A percentile compares a stretch with the other conserved stretches of the same genome.
Evolutionary conservation across 768 basidiomycete genomes (phyloP).

Genomic region (Amanita rubescens): DNA sequence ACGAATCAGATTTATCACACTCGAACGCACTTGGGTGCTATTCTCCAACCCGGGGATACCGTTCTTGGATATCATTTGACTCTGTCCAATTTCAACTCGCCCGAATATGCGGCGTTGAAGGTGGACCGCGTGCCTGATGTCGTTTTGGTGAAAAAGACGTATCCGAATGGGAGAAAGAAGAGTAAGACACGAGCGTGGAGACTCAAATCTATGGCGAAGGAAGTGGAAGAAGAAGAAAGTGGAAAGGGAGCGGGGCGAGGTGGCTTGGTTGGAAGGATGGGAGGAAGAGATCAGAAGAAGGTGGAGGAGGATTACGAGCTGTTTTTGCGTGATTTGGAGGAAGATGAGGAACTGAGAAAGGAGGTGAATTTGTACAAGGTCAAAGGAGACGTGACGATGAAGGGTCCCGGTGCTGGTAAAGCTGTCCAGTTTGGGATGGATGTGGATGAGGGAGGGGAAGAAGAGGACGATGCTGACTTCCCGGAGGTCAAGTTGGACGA

Average conservation of each 20-base stretch:
- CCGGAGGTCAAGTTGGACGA: conserved; percentile 82
- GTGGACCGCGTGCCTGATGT: conserved; percentile 77
- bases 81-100: conserved; percentile 89
- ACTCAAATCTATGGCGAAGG: conserved; percentile 87
- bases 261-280: conserved; percentile 84
- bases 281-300: conserved; percentile 85
- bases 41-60: conserved; percentile 89
- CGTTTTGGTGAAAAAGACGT: conserved; percentile 90
- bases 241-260: conserved; percentile 37
- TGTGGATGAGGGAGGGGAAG: conserved; percentile 50
- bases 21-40: conserved; percentile 90
- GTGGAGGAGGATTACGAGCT: conserved; percentile 96
- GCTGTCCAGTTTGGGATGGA: conserved; percentile 59
- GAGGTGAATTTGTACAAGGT: conserved; percentile 85
- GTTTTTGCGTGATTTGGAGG: conserved; percentile 90
- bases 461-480: conserved; percentile 77
- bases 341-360: conserved; percentile 85
- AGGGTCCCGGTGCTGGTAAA: conserved; percentile 35
- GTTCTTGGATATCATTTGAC: conserved; percentile 87
- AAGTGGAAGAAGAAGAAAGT: conserved; percentile 78
- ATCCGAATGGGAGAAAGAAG: conserved; percentile 92
- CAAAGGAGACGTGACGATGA: conserved; percentile 42
- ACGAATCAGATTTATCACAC: conserved; percentile 88
- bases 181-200: conserved; percentile 78
- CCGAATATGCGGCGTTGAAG: conserved; percentile 66